These are phyloP conservation scores for Clarireedia homoeocarpa DNA, from an alignment of 2,329 filamentous ascomycete species.

Conservation along the genomic window DNA sequence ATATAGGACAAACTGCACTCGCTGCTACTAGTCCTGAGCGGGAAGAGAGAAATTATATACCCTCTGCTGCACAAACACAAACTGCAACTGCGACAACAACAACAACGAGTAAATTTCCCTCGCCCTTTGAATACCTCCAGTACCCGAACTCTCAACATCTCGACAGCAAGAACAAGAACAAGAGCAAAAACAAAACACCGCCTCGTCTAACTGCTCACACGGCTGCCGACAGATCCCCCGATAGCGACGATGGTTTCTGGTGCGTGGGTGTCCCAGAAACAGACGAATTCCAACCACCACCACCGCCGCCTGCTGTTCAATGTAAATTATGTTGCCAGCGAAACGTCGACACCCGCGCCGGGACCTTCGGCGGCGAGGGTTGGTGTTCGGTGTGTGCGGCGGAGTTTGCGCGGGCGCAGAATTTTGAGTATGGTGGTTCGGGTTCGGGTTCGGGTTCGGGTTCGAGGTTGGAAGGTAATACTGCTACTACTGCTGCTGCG, in stretches of 20 bases:
- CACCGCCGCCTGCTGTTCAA: background rate
- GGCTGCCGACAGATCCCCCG: no score
- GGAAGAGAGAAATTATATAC: no score
- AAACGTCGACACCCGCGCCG: background rate
- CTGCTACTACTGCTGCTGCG: no score
- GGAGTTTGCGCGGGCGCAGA: no score
- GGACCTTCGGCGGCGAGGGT: background rate
- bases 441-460: no score
- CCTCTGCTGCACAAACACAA: no score
- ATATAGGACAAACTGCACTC: background rate
- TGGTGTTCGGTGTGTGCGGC: no score
- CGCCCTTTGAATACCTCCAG: constrained; percentile 1
- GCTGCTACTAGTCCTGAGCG: background rate
- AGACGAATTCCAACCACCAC: background rate
- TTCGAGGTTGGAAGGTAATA: no score
- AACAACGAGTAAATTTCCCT: background rate
- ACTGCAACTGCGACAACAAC: background rate
- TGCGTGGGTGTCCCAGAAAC: background rate
- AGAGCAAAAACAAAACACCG: no score
- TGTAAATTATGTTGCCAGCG: background rate
- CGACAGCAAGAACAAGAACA: no score
- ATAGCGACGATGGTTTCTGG: background rate
- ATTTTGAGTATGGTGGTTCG: no score
- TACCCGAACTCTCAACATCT: background rate
- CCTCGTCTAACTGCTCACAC: no score